Evolutionary conservation across 352 stramenopile species (phyloP).

Genomic region (Globisporangium parvum): DNA sequence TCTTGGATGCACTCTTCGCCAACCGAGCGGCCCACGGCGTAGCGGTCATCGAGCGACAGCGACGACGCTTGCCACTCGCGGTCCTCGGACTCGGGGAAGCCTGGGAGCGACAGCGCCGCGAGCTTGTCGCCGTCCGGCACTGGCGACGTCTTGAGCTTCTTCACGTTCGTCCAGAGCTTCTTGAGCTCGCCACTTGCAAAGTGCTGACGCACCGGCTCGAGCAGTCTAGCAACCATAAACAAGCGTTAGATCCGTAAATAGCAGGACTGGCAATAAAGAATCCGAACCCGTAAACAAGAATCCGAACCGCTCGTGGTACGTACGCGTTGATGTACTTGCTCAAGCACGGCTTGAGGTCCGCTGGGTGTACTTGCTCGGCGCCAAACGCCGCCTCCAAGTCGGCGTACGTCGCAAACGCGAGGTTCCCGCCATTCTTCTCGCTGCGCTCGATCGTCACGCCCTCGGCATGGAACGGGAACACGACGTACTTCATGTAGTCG

Average conservation of each 20-base stretch:
- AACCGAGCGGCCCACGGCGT: slow-evolving; percentile 74
- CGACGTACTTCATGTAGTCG: slow-evolving; percentile 95
- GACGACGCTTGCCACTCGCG: slow-evolving; percentile 69
- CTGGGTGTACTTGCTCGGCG: slow-evolving; percentile 91
- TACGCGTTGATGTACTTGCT: slow-evolving; percentile 89
- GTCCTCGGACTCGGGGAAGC: slow-evolving; percentile 54
- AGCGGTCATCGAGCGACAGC: slow-evolving; percentile 80
- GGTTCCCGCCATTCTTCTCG: slow-evolving; percentile 80
- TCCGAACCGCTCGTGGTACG: neutral
- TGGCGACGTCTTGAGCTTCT: slow-evolving; percentile 75
- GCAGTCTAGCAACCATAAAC: slow-evolving; percentile 26
- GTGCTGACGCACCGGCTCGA: slow-evolving; percentile 96
- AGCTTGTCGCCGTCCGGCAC: slow-evolving; percentile 68
- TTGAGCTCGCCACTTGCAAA: slow-evolving; percentile 94
- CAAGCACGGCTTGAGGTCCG: slow-evolving; percentile 94
- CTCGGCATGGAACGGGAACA: slow-evolving; percentile 83
- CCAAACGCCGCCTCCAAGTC: slow-evolving; percentile 92
- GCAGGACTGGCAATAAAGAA: no score
- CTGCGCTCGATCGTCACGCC: slow-evolving; percentile 74
- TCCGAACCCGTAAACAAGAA: neutral
- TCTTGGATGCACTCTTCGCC: slow-evolving; percentile 93
- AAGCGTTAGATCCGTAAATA: neutral
- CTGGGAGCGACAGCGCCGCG: slow-evolving; percentile 49
- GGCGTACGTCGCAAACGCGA: slow-evolving; percentile 87
- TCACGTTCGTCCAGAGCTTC: slow-evolving; percentile 93